These are phyloP conservation scores for Tylopilus felleus DNA, from an alignment of 768 basidiomycete genomes.

Conservation along the genomic window DNA sequence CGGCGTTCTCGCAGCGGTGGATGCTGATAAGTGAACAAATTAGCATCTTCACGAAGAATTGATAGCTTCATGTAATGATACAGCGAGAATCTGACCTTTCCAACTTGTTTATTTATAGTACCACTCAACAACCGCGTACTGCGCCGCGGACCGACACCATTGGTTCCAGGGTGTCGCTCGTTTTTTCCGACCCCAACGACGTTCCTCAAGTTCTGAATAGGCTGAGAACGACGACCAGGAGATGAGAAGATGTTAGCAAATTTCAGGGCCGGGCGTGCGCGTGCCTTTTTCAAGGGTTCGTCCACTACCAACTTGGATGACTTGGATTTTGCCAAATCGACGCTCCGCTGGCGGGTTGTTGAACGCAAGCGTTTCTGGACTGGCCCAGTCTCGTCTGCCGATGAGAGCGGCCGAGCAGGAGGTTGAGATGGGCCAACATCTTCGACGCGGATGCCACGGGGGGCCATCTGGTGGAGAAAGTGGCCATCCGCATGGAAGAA, in stretches of 20 bases:
- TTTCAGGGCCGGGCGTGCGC: slow-evolving; percentile 84
- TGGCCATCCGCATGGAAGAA: slow-evolving; percentile 55
- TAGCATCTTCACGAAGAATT: slow-evolving; percentile 3
- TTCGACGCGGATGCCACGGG: slow-evolving; percentile 43
- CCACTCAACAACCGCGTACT: slow-evolving; percentile 71
- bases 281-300: slow-evolving; percentile 85
- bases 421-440: slow-evolving; percentile 44
- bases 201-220: slow-evolving; percentile 61
- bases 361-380: slow-evolving; percentile 73
- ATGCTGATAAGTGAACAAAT: slow-evolving; percentile 27
- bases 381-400: slow-evolving; percentile 79
- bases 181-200: slow-evolving; percentile 49
- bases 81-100: slow-evolving; percentile 48
- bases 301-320: slow-evolving; percentile 59
- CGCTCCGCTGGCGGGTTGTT: slow-evolving; percentile 51
- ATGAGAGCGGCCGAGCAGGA: slow-evolving; percentile 67
- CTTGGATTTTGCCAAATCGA: slow-evolving; percentile 50
- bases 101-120: slow-evolving; percentile 45
- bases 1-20: slow-evolving; percentile 53
- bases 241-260: slow-evolving; percentile 88
- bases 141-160: slow-evolving; percentile 56
- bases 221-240: slow-evolving; percentile 76
- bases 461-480: slow-evolving; percentile 44
- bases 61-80: neutral
- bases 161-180: slow-evolving; percentile 41